Percentiles rank a stretch among this genome's conserved stretches.
Evolutionary conservation across 306 rosid genomes (phyloP).

Genomic region (Cicer arietinum): DNA sequence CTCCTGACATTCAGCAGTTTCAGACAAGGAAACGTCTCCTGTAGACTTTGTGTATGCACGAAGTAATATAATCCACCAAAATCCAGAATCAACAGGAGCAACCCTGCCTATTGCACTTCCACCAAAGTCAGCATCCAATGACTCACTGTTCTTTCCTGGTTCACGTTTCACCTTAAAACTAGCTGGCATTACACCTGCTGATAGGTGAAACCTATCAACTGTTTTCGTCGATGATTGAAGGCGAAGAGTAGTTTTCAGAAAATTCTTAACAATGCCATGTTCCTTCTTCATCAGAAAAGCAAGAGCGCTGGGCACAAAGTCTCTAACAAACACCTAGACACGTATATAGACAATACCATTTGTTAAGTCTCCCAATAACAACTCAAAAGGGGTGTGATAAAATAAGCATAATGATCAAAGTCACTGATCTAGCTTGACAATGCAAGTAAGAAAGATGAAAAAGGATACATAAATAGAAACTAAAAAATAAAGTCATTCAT

Average conservation of each 20-base stretch:
- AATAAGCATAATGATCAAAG: neutral
- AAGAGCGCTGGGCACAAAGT: conserved; percentile 87
- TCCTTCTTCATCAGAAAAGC: conserved; percentile 86
- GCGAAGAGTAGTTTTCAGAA: conserved; percentile 78
- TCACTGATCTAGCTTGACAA: conserved; percentile 18
- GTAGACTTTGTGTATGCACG: conserved; percentile 91
- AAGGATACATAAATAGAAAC: neutral
- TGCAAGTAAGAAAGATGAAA: neutral
- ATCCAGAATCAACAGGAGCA: conserved; percentile 97
- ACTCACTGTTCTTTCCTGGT: conserved; percentile 69
- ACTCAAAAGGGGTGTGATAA: conserved; percentile 22
- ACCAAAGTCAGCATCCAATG: conserved; percentile 85
- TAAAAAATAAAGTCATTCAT: neutral
- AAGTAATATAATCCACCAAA: conserved; percentile 97
- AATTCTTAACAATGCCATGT: conserved; percentile 76
- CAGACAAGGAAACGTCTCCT: conserved; percentile 87
- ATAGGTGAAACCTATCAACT: conserved; percentile 81
- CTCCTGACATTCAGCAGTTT: conserved; percentile 83
- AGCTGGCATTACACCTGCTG: conserved; percentile 99
- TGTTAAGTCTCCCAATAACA: conserved; percentile 5
- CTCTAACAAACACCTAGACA: conserved; percentile 86
- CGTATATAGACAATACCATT: conserved; percentile 32
- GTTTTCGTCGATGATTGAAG: conserved; percentile 89
- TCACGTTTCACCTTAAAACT: conserved; percentile 90
- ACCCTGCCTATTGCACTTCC: conserved; percentile 98